phyloP scores from a whole-genome alignment of 176 grass and related monocot species.

The Musa schizocarpa region DNA sequence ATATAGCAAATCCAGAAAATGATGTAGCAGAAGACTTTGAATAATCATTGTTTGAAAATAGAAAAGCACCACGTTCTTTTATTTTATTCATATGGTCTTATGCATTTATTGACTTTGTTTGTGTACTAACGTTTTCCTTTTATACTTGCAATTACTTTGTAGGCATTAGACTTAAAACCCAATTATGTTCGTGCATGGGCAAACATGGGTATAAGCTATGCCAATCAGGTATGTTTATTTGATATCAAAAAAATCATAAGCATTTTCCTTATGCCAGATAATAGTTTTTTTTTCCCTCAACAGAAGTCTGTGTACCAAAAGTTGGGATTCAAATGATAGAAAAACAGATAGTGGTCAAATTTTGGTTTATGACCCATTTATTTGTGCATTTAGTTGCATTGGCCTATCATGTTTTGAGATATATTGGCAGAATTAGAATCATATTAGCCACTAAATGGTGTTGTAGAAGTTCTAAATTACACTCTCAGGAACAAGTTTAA shows the following conservation, averaged over 20 bases:
- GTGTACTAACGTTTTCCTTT: not conserved
- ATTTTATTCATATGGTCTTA: not conserved
- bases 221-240: constrained; percentile 75
- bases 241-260: not conserved
- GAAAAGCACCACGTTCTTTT: not conserved
- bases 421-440: too few species aligned
- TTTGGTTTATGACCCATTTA: too few species aligned
- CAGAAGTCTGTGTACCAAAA: too few species aligned
- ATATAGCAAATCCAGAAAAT: not conserved
- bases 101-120: not conserved
- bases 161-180: constrained; percentile 98
- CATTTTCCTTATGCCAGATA: not conserved
- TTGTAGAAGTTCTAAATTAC: too few species aligned
- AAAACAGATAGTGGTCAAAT: too few species aligned
- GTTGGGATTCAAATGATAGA: too few species aligned
- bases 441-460: too few species aligned
- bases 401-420: too few species aligned
- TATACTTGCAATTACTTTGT: constrained; percentile 20
- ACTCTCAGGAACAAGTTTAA: too few species aligned
- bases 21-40: not conserved
- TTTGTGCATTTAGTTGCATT: too few species aligned
- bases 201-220: constrained; percentile 99
- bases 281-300: too few species aligned
- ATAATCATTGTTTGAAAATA: not conserved
- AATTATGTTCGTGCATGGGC: constrained; percentile 98